These are phyloP conservation scores for Pythium dissimile DNA, from an alignment of 352 stramenopile species.

Conservation along the genomic window DNA sequence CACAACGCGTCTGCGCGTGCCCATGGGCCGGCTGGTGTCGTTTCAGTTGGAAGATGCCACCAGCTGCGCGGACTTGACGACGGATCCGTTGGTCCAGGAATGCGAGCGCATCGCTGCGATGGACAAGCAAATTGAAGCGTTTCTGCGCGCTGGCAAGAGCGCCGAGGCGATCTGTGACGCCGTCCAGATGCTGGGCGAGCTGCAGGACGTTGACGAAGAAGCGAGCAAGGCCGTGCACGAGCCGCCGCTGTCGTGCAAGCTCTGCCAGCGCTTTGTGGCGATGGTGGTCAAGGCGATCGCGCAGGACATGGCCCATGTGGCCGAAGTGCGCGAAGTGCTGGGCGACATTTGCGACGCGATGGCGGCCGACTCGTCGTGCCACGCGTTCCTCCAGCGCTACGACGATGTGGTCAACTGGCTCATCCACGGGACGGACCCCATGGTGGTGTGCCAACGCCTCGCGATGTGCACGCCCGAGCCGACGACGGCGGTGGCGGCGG, in stretches of 20 bases:
- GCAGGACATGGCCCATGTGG: slow-evolving; percentile 55
- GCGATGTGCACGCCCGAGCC: slow-evolving; percentile 44
- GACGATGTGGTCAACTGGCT: slow-evolving; percentile 79
- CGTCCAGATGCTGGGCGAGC: slow-evolving; percentile 10
- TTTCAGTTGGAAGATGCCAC: slow-evolving; percentile 38
- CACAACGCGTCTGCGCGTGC: slow-evolving; percentile 30
- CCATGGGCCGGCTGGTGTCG: slow-evolving; percentile 40
- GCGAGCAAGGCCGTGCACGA: slow-evolving; percentile 5
- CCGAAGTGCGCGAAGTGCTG: slow-evolving; percentile 70
- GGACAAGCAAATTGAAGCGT: slow-evolving; percentile 39
- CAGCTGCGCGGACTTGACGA: slow-evolving; percentile 47
- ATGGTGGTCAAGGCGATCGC: slow-evolving; percentile 61
- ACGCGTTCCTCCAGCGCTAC: slow-evolving; percentile 69
- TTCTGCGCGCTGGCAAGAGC: slow-evolving; percentile 36
- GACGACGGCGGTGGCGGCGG: background rate
- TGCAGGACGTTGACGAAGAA: too few relatives aligned
- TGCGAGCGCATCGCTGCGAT: slow-evolving; percentile 41
- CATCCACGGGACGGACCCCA: slow-evolving; percentile 58
- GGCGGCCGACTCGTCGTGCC: slow-evolving; percentile 70
- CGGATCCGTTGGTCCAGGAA: slow-evolving; percentile 29
- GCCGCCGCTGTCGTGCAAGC: slow-evolving; percentile 53
- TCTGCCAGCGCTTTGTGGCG: slow-evolving; percentile 74
- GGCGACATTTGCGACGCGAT: slow-evolving; percentile 74
- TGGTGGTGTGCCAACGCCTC: slow-evolving; percentile 53
- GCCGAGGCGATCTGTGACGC: slow-evolving; percentile 51